Evolutionary conservation across 2,329 filamentous ascomycete genomes (phyloP), one percentile per base, ranked within the genome.

Genomic region (Orbilia javanica): DNA sequence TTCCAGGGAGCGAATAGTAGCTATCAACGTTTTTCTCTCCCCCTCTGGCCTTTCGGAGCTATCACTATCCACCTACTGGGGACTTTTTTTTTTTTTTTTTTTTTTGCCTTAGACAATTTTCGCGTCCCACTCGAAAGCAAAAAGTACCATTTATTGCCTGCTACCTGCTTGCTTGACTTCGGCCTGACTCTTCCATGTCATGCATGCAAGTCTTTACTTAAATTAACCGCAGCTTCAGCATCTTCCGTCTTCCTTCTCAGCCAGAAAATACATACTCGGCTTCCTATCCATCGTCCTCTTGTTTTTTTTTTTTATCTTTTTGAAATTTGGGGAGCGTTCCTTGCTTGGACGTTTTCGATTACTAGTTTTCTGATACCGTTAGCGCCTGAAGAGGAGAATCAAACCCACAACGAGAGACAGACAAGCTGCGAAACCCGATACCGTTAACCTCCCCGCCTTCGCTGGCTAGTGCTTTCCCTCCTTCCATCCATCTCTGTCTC

Each of bases 81-180:
- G 18, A 27, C 27, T n/a, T 13, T 42, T 63, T 53, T 63, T 36
- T 65, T 34, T 64, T 27, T 63, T 68, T 48, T 46, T n/a, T 27
- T 57, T 74, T 75, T 69, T 75, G 71, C 62, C 71, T 68, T 48
- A 60, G 53, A 36, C 64, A 55, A 13, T n/a, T 73, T 73, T 74
- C 70, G 70, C 70, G 55, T 68, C 53, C 63, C 15, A 39, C 36
- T 15, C 39, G 18, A 34, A 34, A 18, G 22, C 36, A 50, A 20
- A 46, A 22, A 66, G 27, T 57, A 57, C 52, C 52, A 31, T 22
- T 57, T 57, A 29, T 10, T 39, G 22, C 31, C 18, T 60, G 27
- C 22, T 52, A 22, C 27, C 25, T 55, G 53, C 53, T 60, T 60
- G 55, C 55, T 42, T 60, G 34, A 42, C 39, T 65, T 46, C 60